Percentiles rank a stretch among this genome's conserved stretches.
phyloP scores from a whole-genome alignment of 2,329 filamentous ascomycete species.

The Botryosphaeria agaves region DNA sequence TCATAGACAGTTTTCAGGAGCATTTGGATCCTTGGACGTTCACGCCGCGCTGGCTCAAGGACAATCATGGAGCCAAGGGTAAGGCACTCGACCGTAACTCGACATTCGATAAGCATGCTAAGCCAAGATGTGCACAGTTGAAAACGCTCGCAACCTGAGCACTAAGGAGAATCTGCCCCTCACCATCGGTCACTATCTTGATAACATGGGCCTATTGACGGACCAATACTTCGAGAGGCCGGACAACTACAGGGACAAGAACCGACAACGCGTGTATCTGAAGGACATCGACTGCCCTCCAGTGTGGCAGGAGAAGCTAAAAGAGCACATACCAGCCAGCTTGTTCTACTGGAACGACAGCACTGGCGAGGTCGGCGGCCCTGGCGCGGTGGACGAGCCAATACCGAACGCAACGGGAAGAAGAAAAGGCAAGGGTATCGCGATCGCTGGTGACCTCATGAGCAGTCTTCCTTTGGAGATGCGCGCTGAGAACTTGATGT shows the following conservation, averaged over 20 bases:
- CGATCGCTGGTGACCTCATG: constrained; percentile 81
- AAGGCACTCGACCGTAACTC: constrained; percentile 18
- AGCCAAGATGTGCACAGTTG: constrained; percentile 35
- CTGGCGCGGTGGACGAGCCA: constrained; percentile 33
- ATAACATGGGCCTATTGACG: constrained; percentile 68
- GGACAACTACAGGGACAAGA: constrained; percentile 60
- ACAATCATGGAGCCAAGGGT: constrained; percentile 66
- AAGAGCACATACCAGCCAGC: constrained; percentile 59
- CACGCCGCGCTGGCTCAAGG: constrained; percentile 61
- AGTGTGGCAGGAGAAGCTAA: constrained; percentile 69
- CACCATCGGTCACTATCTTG: constrained; percentile 78
- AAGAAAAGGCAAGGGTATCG: constrained; percentile 39
- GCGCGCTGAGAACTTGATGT: constrained; percentile 95
- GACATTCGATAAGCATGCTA: no score
- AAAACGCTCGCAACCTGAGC: constrained; percentile 68
- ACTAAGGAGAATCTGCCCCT: constrained; percentile 60
- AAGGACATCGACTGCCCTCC: constrained; percentile 93
- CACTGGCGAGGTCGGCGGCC: constrained; percentile 39
- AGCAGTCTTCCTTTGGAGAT: constrained; percentile 72
- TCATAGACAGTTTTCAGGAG: constrained; percentile 77
- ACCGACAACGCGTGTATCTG: constrained; percentile 74
- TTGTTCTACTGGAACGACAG: constrained; percentile 84
- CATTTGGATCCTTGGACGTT: constrained; percentile 64
- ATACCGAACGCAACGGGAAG: constrained; percentile 24
- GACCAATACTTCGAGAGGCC: constrained; percentile 57